Percentiles rank a stretch among this genome's conserved stretches.
phyloP scores from a whole-genome alignment of 192 early-diverging fungal species.

The Coemansia sp. region DNA sequence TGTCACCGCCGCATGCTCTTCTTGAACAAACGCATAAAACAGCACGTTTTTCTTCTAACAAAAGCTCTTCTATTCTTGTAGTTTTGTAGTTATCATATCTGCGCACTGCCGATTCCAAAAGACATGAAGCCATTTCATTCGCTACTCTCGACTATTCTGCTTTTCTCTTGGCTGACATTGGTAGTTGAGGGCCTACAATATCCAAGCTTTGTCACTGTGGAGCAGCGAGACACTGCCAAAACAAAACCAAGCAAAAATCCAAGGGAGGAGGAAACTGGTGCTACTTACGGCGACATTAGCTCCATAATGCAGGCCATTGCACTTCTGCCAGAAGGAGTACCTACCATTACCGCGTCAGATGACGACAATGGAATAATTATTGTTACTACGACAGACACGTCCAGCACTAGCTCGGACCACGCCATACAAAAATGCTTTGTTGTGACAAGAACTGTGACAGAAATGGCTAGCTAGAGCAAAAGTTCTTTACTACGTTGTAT shows the following conservation, averaged over 20 bases:
- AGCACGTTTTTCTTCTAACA: background rate
- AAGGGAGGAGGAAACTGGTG: background rate
- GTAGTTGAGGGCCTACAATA: background rate
- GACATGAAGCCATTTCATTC: background rate
- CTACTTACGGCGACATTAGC: conserved; percentile 1
- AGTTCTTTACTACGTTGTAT: background rate
- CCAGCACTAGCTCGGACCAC: background rate
- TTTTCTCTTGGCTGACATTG: background rate
- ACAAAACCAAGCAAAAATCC: background rate
- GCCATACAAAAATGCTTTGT: background rate
- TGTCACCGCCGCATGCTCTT: background rate
- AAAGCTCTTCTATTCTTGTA: background rate
- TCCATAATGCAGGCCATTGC: conserved; percentile 17
- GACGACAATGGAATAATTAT: background rate
- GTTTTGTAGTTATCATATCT: background rate
- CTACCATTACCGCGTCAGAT: background rate
- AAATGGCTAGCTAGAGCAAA: background rate
- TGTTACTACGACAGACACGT: background rate
- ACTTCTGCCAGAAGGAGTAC: background rate
- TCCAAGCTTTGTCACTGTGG: background rate
- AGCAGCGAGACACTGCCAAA: background rate
- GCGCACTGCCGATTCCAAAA: background rate
- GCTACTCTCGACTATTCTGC: background rate
- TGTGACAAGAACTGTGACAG: conserved; percentile 1
- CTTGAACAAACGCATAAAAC: background rate